Evolutionary conservation across 495 filamentous ascomycete genomes (phyloP), one percentile per base, ranked within the genome.

Genomic region (Penicillium herquei): DNA sequence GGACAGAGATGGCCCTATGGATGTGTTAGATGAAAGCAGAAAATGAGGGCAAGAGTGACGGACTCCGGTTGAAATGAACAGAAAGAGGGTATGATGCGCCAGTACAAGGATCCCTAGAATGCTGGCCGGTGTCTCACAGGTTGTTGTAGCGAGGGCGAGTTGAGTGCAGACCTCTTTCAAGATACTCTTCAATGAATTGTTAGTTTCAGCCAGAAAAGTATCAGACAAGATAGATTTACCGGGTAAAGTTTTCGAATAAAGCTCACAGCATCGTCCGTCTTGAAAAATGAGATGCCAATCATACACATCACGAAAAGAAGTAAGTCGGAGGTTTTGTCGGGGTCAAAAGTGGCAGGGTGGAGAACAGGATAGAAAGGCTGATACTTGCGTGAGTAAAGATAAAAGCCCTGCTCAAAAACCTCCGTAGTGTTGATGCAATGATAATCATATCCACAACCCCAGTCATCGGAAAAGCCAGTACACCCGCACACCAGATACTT

Each of bases 1-100:
- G 35, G 39, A 16, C 30, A 50, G 30, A 50, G 14, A 16, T 49
- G 49, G 2, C 45, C 54, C 54, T 56, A 30, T 4, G 13, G 9
- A 53, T 4, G 1, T 14, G 48, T 8, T 50, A 21, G 40, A 46
- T 16, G 21, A 6, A n/a, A 30, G 7, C 7, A 13, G 1, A 7
- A 31, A 21, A 17, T 14, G n/a, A 13, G 30, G 18, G 35, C 13
- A 30, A 31, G 4, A 39, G 13, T 17, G 9, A 41, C 45, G 14
- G 12, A 56, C 54, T 12, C 54, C 54, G 1, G 54, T 56, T 5
- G 54, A 56, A n/a, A 56, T 49, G 21, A 56, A 56, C 6, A 56
- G 18, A 14, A 56, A 56, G n/a, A 56, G 46, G 3, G 37, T 43
- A 37, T 56, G 54, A 49, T 56, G 54, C 11, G 45, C 34, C 13